Evolutionary conservation across 139 green algal genomes (phyloP), one percentile per base, ranked within the genome.

Genomic region (Chlorella sp.): DNA sequence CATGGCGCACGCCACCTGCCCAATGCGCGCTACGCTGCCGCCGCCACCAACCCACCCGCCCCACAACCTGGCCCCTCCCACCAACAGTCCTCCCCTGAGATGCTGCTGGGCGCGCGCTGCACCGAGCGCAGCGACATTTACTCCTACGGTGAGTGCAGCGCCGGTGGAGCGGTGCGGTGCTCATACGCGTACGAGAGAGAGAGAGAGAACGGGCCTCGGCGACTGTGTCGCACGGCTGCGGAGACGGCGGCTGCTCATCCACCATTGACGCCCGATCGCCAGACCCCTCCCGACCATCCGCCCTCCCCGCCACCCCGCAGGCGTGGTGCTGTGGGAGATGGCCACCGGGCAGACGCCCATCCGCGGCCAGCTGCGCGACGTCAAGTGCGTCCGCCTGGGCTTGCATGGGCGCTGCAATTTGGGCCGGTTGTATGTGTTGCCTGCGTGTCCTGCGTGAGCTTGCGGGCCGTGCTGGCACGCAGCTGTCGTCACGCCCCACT

Each of bases 111-210:
- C 32, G 38, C 82, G 22, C 73, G 65, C 9, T 88, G 83, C 76
- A 92, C 86, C 0, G 84, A 87, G 48, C 87, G 87, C 17, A 82
- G 73, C 44, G 89, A 92, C 65, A 89, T 89, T 6, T 92, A 86
- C 76, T 83, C 65, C 16, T 90, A 87, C 48, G 88, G 79, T 84
- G 79, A 28, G 77, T 2, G n/a, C 67, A 43, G 69, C 69, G 34
- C 17, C 36, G 0, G 36, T 13, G 68, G n/a, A 2, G 60, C 24
- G 7, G 51, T 60, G n/a, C n/a, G n/a, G n/a, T n/a, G n/a, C n/a
- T n/a, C n/a, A n/a, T n/a, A n/a, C n/a, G n/a, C n/a, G n/a, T n/a
- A n/a, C n/a, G n/a, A n/a, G n/a, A n/a, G n/a, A n/a, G n/a, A n/a
- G n/a, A n/a, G n/a, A n/a, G n/a, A n/a, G n/a, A n/a, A n/a, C n/a